A percentile compares a stretch with the other conserved stretches of the same genome.
Conservation (phyloP, 2,329 filamentous ascomycete genomes). For the Exophiala alcalophila region DNA sequence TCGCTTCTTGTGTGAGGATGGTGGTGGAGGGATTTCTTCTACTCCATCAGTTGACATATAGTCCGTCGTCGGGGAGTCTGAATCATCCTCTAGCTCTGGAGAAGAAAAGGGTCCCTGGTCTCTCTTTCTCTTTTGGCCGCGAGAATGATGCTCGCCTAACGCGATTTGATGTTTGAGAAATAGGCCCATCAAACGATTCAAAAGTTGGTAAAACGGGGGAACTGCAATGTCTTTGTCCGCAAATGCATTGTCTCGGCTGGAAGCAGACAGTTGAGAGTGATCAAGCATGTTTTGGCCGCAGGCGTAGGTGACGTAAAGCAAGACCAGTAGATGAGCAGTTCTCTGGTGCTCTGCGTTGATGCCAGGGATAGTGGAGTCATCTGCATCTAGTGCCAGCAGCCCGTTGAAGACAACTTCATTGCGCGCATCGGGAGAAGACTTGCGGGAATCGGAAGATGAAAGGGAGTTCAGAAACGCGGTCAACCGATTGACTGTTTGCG, state of each 20-base stretch:
- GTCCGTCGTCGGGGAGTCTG: constrained; percentile 12
- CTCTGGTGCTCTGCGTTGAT: constrained; percentile 2
- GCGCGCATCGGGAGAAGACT: background rate
- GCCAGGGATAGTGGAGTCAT: constrained; percentile 4
- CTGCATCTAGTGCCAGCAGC: constrained; percentile 2
- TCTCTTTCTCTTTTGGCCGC: constrained; percentile 19
- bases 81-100: constrained; percentile 12
- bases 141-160: constrained; percentile 3
- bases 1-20: constrained; percentile 46
- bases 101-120: constrained; percentile 1
- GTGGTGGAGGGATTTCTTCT: constrained; percentile 8
- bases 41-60: constrained; percentile 10
- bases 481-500: background rate
- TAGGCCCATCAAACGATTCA: constrained; percentile 1
- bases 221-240: constrained; percentile 11
- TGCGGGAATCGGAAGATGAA: background rate
- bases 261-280: background rate
- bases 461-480: constrained; percentile 4
- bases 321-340: constrained; percentile 4
- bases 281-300: constrained; percentile 13
- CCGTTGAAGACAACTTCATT: constrained; percentile 11
- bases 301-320: constrained; percentile 19
- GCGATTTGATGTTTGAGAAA: constrained; percentile 3
- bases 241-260: constrained; percentile 13
- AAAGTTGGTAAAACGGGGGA: constrained; percentile 7